These are phyloP conservation scores for Candida sojae DNA, from an alignment of 1,139 yeast genomes.

Conservation along the genomic window DNA sequence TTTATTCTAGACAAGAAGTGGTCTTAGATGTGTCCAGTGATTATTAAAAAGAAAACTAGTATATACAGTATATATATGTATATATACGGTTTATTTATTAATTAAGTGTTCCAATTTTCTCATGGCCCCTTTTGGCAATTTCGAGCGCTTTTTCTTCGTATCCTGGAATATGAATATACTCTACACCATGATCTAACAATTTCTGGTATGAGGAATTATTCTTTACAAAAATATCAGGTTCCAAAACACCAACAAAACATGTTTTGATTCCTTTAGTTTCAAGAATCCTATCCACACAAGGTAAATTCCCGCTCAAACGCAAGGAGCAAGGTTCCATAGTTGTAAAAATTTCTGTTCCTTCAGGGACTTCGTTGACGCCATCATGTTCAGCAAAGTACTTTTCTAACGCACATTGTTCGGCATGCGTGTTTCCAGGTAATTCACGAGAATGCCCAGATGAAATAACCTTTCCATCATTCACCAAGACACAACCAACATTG, in stretches of 20 bases:
- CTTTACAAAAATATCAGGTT: slow-evolving; percentile 85
- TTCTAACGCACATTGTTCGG: slow-evolving; percentile 91
- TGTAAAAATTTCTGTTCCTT: slow-evolving; percentile 82
- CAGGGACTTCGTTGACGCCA: slow-evolving; percentile 55
- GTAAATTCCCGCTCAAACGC: slow-evolving; percentile 85
- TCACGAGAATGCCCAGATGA: slow-evolving; percentile 89
- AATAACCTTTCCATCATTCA: slow-evolving; percentile 61
- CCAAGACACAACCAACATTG: slow-evolving; percentile 91
- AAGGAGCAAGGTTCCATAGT: slow-evolving; percentile 98
- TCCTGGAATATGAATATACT: slow-evolving; percentile 82
- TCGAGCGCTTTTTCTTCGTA: slow-evolving; percentile 70
- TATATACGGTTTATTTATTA: neutral
- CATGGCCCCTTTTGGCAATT: slow-evolving; percentile 81
- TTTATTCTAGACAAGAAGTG: slow-evolving; percentile 59
- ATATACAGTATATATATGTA: neutral
- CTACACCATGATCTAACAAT: slow-evolving; percentile 58
- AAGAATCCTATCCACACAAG: slow-evolving; percentile 82
- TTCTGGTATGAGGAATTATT: slow-evolving; percentile 66
- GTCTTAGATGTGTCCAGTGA: slow-evolving; percentile 35
- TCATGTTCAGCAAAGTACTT: slow-evolving; percentile 52
- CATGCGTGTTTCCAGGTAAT: slow-evolving; percentile 94
- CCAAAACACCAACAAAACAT: slow-evolving; percentile 89
- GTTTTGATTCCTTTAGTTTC: slow-evolving; percentile 53
- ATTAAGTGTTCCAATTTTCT: slow-evolving; percentile 41
- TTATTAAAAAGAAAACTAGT: slow-evolving; percentile 18